phyloP scores from a whole-genome alignment of 768 basidiomycete genomes.

The Rhodocollybia butyracea region DNA sequence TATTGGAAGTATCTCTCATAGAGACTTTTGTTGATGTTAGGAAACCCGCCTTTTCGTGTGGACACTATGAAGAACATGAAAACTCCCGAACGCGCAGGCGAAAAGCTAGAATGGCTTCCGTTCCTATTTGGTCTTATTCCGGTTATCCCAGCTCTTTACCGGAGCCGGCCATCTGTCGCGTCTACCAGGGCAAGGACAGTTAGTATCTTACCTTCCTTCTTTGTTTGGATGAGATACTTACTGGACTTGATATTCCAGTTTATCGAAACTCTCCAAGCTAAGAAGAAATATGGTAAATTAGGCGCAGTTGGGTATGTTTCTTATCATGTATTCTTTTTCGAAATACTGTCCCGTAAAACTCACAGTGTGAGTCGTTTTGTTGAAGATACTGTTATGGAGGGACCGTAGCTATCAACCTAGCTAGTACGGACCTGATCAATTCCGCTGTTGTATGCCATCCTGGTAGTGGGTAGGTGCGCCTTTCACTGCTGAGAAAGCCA shows the following conservation, averaged over 20 bases:
- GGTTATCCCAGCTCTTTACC: conserved; percentile 24
- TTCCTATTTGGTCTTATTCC: conserved; percentile 18
- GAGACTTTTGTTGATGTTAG: conserved; percentile 11
- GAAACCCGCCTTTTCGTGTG: conserved; percentile 24
- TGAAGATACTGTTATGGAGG: conserved; percentile 43
- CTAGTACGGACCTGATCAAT: conserved; percentile 30
- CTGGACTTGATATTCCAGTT: conserved; percentile 30
- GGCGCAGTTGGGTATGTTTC: conserved; percentile 38
- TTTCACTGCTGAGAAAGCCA: too few relatives aligned
- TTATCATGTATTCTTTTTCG: not conserved
- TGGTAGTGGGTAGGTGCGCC: too few relatives aligned
- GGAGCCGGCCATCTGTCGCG: conserved; percentile 28
- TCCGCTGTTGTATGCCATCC: conserved; percentile 42
- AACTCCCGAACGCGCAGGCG: conserved; percentile 27
- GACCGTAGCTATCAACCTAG: conserved; percentile 34
- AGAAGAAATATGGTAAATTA: conserved; percentile 39
- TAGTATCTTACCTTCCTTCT: too few relatives aligned
- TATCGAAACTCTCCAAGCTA: conserved; percentile 30
- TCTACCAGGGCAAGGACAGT: conserved; percentile 26
- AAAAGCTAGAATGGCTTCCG: conserved; percentile 14
- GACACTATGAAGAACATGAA: conserved; percentile 21
- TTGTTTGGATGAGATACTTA: too few relatives aligned
- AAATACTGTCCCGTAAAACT: too few relatives aligned
- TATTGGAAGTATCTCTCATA: not conserved
- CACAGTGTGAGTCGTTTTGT: too few relatives aligned